A percentile compares a stretch with the other conserved stretches of the same genome.
Conservation (phyloP, 2,329 filamentous ascomycete genomes). For the Chalaropsis ovoidea region DNA sequence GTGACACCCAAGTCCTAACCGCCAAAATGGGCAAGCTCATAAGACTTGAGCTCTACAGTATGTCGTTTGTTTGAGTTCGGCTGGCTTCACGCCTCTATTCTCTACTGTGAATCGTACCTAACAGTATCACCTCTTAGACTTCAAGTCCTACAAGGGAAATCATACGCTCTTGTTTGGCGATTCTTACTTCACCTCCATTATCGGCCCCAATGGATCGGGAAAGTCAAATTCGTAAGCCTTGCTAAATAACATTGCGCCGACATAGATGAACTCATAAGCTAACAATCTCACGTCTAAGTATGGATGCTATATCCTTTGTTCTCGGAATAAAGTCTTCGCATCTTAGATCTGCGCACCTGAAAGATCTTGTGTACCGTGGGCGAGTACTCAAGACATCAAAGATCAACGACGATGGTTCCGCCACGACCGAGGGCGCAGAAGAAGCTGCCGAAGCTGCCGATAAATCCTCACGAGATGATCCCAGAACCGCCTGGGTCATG, state of each 20-base stretch:
- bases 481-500: conserved; percentile 97
- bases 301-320: conserved; percentile 99
- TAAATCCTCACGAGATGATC: conserved; percentile 64
- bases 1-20: conserved; percentile 15
- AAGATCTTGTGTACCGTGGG: conserved; percentile 91
- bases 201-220: conserved; percentile 97
- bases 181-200: conserved; percentile 98
- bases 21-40: conserved; percentile 88
- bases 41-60: conserved; percentile 87
- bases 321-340: conserved; percentile 98
- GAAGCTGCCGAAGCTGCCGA: conserved; percentile 51
- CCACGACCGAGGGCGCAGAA: conserved; percentile 50
- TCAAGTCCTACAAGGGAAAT: conserved; percentile 98
- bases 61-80: conserved; percentile 31
- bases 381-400: conserved; percentile 85
- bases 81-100: neutral
- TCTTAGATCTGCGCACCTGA: conserved; percentile 82
- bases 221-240: conserved; percentile 84
- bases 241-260: neutral
- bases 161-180: conserved; percentile 91
- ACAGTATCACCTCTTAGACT: conserved; percentile 49
- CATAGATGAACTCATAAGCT: neutral
- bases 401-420: conserved; percentile 84
- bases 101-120: conserved; percentile 3
- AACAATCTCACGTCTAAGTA: conserved; percentile 42